Base-by-base conservation (phyloP, 2,329 filamentous ascomycete species). In the Xylaria sp. region DNA sequence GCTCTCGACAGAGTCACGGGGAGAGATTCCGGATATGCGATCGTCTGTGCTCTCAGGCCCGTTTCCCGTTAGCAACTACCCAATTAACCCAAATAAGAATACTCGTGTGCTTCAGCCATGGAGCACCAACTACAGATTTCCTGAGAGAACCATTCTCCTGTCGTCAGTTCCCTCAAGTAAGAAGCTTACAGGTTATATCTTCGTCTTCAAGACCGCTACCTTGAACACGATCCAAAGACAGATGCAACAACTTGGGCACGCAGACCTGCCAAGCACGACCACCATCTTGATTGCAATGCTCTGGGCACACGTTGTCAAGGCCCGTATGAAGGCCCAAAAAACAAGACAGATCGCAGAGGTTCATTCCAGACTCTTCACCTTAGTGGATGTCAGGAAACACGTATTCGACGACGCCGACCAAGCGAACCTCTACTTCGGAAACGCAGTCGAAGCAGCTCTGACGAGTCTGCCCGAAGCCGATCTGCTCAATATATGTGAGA, bases 301-400 rank as follows among this genome's bases (percentile, higher is more conserved):
- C 14, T 61, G 58, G 58, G 58, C 58, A 11, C 52, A 56, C 37
- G 37, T 35, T 17, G 55, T 45, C 15, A 61, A 61, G 38, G 58
- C 58, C 33, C 52, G 58, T 2, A 38, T 12, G 28, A 9, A 31
- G 4, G 9, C 28, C 28, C 5, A 9, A 31, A 31, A 31, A 9
- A 4, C 9, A 31, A 31, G 28, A 4, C 4, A 31, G 4, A 31
- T n/a, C n/a, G n/a, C 28, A 31, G 3, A 8, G 1, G 42, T 47
- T n/a, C 3, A 23, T 21, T 50, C 51, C 14, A 54, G 38, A n/a
- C 43, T 61, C 45, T 38, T 61, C 15, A 56, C 35, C 35, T 33
- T 53, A 50, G 46, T 61, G 19, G 58, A 61, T 23, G 38, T 38
- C 6, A 43, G 58, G 52, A 56, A 56, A 31, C 57, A 40, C 7